Evolutionary conservation across 1,284 basidiomycete species (phyloP).

Genomic region (Abortiporus biennis): DNA sequence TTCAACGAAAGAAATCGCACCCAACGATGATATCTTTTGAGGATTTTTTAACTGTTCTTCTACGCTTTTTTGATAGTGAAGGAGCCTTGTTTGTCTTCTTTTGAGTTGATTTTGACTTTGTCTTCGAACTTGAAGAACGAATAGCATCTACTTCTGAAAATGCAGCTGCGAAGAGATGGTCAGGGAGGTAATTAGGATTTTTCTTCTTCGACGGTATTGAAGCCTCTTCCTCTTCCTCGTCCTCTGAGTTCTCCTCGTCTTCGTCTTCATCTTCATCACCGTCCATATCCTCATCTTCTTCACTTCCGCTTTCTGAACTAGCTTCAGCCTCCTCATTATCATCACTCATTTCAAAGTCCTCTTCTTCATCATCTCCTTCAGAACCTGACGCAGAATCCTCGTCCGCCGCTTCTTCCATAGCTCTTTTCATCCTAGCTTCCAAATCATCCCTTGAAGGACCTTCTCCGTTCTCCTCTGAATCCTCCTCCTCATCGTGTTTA

Average conservation of each 20-base stretch:
- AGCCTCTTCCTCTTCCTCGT: too few relatives aligned
- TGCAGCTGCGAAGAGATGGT: conserved; percentile 28
- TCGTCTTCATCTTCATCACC: conserved; percentile 49
- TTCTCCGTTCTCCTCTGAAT: conserved; percentile 6
- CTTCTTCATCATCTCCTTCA: conserved; percentile 12
- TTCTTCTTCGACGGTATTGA: conserved; percentile 3
- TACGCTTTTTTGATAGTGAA: conserved; percentile 12
- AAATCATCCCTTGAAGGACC: conserved; percentile 14
- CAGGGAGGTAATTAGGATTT: conserved; percentile 27
- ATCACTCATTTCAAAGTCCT: conserved; percentile 8
- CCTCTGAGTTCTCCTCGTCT: conserved; percentile 6
- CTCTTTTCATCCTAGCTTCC: conserved; percentile 26
- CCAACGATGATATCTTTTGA: conserved; percentile 26
- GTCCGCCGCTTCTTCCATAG: conserved; percentile 26
- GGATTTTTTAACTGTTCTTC: conserved; percentile 18
- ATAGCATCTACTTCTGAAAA: conserved; percentile 15
- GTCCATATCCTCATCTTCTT: conserved; percentile 20
- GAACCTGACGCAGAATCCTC: conserved; percentile 18
- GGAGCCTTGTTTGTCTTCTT: conserved; percentile 6
- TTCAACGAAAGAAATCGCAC: conserved; percentile 14
- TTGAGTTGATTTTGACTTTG: conserved; percentile 6
- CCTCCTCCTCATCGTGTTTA: conserved; percentile 6
- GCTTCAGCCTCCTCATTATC: conserved; percentile 4
- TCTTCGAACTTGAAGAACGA: conserved; percentile 14
- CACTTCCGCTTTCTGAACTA: too few relatives aligned